Base-by-base conservation (phyloP, 2,329 filamentous ascomycete species). In the Penicillium sp. region DNA sequence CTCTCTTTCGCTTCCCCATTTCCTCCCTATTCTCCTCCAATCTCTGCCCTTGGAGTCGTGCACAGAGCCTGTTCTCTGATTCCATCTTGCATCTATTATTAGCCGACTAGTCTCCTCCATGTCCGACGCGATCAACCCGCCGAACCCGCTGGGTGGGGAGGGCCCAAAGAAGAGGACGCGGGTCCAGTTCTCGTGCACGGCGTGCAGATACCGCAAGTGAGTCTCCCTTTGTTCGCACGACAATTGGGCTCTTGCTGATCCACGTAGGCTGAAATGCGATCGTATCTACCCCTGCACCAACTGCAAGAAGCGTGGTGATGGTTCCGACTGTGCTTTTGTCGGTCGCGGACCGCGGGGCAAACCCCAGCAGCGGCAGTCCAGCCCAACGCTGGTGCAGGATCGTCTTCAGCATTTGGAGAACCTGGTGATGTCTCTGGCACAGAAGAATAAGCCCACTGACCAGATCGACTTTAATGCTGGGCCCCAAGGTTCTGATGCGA, bases 151-250 rank as follows among this genome's bases (percentile, higher is more conserved):
- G 32, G 21, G 26, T 46, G 50, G 44, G 51, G 53, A 52, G 32
- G 18, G 44, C 37, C 51, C 49, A 8, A 68, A 65, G 50, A 72
- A 71, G 51, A 64, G 68, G 51, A 69, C 63, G 26, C 53, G 69
- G 33, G 69, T 72, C n/a, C 69, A 72, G 52, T 65, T 72, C 37
- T 72, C 69, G 13, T 72, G 69, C 51, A 72, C 68, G n/a, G 64
- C 67, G 10, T 72, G 69, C 54, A 63, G 69, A 56, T 63, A 54
- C 30, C 65, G 69, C 42, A 72, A 72, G 69, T 71, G 62, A 42
- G 66, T 24, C 13, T 13, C 7, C 4, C 17, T 33, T 47, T 33
- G 36, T 21, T 46, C n/a, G 3, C 9, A 20, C 15, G 13, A 26
- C n/a, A 32, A 27, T 23, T 34, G n/a, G 8, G 18, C 4, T 18